phyloP scores from a whole-genome alignment of 257 asterid species.

The Nyctanthes arbortristis region DNA sequence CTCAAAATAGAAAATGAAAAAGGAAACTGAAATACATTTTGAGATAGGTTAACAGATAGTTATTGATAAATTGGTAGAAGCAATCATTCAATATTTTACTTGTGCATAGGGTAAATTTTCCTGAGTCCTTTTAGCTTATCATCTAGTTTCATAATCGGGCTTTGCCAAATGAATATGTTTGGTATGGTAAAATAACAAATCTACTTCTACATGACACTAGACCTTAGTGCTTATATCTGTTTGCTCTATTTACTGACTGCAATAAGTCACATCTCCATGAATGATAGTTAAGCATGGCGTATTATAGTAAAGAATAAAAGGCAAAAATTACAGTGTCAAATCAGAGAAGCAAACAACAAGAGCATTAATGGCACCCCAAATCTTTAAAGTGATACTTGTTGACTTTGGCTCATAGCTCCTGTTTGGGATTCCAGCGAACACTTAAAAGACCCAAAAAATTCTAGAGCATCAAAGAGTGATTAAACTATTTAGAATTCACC shows the following conservation, averaged over 20 bases:
- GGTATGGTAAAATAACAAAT: no score
- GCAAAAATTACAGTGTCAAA: neutral
- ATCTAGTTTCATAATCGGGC: slow-evolving; percentile 13
- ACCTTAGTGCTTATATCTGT: neutral
- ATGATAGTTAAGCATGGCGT: neutral
- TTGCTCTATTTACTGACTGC: neutral
- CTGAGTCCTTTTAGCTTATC: no score
- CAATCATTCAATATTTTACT: no score
- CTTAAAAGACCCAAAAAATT: neutral
- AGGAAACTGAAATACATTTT: neutral
- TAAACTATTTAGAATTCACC: no score
- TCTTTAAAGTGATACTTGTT: neutral
- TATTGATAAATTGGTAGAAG: neutral
- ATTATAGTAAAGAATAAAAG: neutral
- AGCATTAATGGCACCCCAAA: neutral
- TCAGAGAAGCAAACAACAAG: neutral
- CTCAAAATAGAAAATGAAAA: neutral
- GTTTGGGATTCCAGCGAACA: neutral
- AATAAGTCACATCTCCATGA: neutral
- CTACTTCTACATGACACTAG: neutral
- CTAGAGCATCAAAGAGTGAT: neutral
- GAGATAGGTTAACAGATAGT: neutral
- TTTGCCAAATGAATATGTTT: no score
- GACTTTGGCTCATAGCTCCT: neutral
- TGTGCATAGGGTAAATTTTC: no score